Evolutionary conservation across 208 protist genomes (phyloP), one percentile per base, ranked within the genome.

Genomic region (Tritrichomonas musculus): DNA sequence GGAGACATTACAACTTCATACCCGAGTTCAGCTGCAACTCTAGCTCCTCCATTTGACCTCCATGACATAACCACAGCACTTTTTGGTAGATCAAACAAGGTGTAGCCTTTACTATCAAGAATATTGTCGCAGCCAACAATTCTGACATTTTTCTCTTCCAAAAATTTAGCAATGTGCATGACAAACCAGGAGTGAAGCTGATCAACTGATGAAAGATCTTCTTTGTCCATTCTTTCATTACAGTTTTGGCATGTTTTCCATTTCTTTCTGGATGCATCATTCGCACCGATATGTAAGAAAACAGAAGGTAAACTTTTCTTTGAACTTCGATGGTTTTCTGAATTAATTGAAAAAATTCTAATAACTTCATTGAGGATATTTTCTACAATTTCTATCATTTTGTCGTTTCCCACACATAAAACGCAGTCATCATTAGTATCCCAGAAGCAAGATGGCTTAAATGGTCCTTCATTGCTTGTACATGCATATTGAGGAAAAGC

Each of bases 211-310:
- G 13, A 57, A 5, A 88, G 14, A 4, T 39, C 47, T 8, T 57
- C 2, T 5, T 57, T 5, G 14, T 88, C 0, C 17, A 88, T 88
- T 17, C 39, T 9, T n/a, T 47, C 4, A 27, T 88, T 41, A 49
- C 77, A 88, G 14, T 88, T 88, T 14, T 41, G 27, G 47, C 77
- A 88, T 0, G 5, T 57, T 2, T 57, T 39, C 77, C 77, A 88
- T 1, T 14, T 11, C 0, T 0, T 14, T 47, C n/a, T 88, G 33
- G 25, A 8, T 41, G 27, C 13, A 39, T 93, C 92, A 36, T 93
- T 53, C n/a, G 47, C 39, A 53, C 92, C 92, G 36, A 64, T 9
- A n/a, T 93, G 92, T 20, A 93, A 57, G 55, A 72, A 93, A 20
- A 72, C 27, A 27, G 53, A 72, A 9, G 47, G 44, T 47, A 93